Evolutionary conservation across 345 rosid species (phyloP), one percentile per base, ranked within the genome.

Genomic region (Moringa oleifera): DNA sequence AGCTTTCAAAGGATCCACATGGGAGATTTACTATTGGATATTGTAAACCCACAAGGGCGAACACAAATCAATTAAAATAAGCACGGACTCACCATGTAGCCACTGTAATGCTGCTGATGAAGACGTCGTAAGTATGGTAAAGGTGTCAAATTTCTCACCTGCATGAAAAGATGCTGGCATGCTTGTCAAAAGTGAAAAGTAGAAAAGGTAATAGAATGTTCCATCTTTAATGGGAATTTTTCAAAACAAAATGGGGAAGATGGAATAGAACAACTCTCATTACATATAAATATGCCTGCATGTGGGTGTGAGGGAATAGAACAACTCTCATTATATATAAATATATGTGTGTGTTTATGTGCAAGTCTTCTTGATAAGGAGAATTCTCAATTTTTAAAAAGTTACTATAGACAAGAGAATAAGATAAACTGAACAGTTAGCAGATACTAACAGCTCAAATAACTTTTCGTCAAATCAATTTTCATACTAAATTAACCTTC

Each of bases 131-230:
- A 88, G 45, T 57, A 93, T 84, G 6, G 96, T 90, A 66, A 88
- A 90, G 62, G 96, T 83, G 77, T 80, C 69, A 41, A 88, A 74
- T 62, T 68, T 77, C 83, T 90, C 95, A 21, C 95, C 98, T 93
- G 79, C 73, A 72, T 41, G 68, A 66, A 75, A 7, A 41, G 9
- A 41, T 41, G 47, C 47, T 15, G 17, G 12, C 33, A 41, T 41
- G 47, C 6, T 41, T 7, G 47, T 41, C 47, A 41, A 41, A 41
- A 41, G 47, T 41, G 47, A 41, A 41, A 4, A 41, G 37, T 4
- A 33, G 11, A 33, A 33, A 33, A 33, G 37, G 37, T 11, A 33
- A 33, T 33, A 33, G n/a, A n/a, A n/a, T n/a, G n/a, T n/a, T n/a
- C n/a, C n/a, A 28, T 28, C 33, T 28, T 28, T 28, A 28, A 28